These are phyloP conservation scores for Neofusicoccum laricinum DNA, from an alignment of 2,329 filamentous ascomycete genomes.

Conservation along the genomic window DNA sequence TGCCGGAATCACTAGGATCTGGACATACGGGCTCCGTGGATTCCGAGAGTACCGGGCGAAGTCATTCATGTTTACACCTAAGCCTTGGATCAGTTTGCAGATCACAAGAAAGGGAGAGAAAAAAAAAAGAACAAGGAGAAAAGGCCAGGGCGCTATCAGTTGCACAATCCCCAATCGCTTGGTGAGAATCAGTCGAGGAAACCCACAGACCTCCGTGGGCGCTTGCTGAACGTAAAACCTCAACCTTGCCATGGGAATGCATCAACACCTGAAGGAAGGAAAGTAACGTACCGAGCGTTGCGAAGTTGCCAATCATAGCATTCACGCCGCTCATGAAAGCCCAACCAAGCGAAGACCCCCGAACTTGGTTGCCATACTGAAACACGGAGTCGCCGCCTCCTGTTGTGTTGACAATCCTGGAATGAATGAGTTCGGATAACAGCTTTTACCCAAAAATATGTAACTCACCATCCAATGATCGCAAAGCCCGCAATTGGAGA, in stretches of 20 bases:
- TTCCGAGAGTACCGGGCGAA: constrained; percentile 22
- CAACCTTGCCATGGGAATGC: too few relatives aligned
- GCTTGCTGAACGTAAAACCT: too few relatives aligned
- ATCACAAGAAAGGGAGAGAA: constrained; percentile 18
- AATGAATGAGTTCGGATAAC: not conserved
- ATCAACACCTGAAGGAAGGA: not conserved
- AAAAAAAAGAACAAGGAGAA: too few relatives aligned
- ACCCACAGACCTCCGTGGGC: too few relatives aligned
- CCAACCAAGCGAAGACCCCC: constrained; percentile 25
- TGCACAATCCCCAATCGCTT: too few relatives aligned
- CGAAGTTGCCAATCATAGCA: constrained; percentile 29
- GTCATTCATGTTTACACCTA: constrained; percentile 21
- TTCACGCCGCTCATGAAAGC: constrained; percentile 31
- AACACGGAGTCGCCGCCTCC: constrained; percentile 23
- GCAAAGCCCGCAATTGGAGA: constrained; percentile 24
- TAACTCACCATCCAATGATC: not conserved
- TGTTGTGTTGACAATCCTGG: constrained; percentile 17
- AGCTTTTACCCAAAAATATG: not conserved
- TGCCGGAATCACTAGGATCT: constrained; percentile 32
- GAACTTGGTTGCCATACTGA: constrained; percentile 21
- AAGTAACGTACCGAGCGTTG: constrained; percentile 21
- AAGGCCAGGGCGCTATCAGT: too few relatives aligned
- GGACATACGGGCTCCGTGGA: constrained; percentile 29
- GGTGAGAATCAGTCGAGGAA: too few relatives aligned
- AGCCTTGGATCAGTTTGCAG: constrained; percentile 24